Percentiles rank a stretch among this genome's conserved stretches.
Evolutionary conservation across 352 stramenopile species (phyloP).

Genomic region (Globisporangium recalcitrans): DNA sequence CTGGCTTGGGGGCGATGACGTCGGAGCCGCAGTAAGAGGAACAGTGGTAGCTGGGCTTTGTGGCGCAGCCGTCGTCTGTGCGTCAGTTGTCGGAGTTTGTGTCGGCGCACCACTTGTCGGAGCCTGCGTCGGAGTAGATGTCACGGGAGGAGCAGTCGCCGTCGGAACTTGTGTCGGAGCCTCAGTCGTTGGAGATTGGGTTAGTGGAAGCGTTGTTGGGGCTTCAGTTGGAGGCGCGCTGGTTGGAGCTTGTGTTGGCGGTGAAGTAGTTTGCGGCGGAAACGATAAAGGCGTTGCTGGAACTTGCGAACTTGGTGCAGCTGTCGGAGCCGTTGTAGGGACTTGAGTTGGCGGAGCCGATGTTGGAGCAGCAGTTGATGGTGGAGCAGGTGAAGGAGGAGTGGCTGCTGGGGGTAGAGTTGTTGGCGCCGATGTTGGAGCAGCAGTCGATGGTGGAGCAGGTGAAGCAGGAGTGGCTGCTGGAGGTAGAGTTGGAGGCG

Average conservation of each 20-base stretch:
- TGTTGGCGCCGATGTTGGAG: no score
- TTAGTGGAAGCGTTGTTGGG: neutral
- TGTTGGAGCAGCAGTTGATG: neutral
- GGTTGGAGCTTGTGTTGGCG: conserved; percentile 4
- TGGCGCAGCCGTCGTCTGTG: conserved; percentile 4
- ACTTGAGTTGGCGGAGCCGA: neutral
- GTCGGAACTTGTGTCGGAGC: conserved; percentile 1
- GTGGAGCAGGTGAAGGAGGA: no score
- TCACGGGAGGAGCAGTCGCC: no score
- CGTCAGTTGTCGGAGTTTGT: neutral
- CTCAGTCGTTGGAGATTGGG: conserved; percentile 2
- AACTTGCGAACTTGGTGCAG: neutral
- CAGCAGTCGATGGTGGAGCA: no score
- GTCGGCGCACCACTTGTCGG: conserved; percentile 6
- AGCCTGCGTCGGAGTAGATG: neutral
- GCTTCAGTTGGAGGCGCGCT: neutral
- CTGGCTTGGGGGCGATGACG: neutral
- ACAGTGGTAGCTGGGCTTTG: neutral
- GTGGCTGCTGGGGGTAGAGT: neutral
- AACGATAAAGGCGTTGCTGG: conserved; percentile 1
- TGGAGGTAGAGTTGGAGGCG: no score
- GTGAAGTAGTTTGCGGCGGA: neutral
- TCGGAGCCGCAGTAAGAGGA: neutral
- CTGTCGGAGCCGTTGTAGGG: neutral
- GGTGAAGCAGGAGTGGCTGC: no score